phyloP scores from a whole-genome alignment of 2,329 filamentous ascomycete genomes.

The Calonectria leucothoes region DNA sequence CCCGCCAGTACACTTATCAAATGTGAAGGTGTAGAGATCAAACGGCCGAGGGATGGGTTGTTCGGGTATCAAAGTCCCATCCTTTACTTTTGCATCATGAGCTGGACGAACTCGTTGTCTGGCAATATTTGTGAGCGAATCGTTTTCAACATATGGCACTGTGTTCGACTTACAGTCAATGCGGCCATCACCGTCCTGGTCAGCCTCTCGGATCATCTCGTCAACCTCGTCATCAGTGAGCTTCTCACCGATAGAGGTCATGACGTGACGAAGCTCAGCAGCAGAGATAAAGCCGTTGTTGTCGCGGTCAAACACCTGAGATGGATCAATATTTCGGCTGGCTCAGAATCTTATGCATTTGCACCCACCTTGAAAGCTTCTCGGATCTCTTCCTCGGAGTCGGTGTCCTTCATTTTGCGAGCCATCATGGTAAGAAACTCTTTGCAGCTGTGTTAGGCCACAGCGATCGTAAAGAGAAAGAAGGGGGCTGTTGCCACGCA shows the following conservation, averaged over 20 bases:
- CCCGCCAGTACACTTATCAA: constrained; percentile 12
- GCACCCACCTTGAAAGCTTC: constrained; percentile 82
- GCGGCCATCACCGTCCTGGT: constrained; percentile 88
- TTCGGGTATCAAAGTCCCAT: constrained; percentile 41
- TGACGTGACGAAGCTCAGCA: constrained; percentile 88
- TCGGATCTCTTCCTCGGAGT: constrained; percentile 90
- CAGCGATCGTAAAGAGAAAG: background rate
- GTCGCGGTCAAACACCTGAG: constrained; percentile 82
- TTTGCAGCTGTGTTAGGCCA: constrained; percentile 49
- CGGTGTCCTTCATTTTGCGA: constrained; percentile 93
- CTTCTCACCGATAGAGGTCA: constrained; percentile 93
- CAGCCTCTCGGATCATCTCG: constrained; percentile 92
- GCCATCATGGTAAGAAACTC: constrained; percentile 96
- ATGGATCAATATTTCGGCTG: background rate
- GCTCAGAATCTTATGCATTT: background rate
- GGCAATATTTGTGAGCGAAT: constrained; percentile 33
- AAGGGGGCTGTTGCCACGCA: constrained; percentile 55
- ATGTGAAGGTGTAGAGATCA: constrained; percentile 27
- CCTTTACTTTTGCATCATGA: constrained; percentile 93
- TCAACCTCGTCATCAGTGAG: constrained; percentile 91
- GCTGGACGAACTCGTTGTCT: constrained; percentile 95
- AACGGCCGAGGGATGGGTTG: constrained; percentile 32
- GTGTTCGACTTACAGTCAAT: constrained; percentile 78
- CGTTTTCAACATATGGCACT: background rate
- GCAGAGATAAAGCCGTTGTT: constrained; percentile 94